Evolutionary conservation across 441 rosid species (phyloP), one percentile per base, ranked within the genome.

Genomic region (Corymbia calophylla): DNA sequence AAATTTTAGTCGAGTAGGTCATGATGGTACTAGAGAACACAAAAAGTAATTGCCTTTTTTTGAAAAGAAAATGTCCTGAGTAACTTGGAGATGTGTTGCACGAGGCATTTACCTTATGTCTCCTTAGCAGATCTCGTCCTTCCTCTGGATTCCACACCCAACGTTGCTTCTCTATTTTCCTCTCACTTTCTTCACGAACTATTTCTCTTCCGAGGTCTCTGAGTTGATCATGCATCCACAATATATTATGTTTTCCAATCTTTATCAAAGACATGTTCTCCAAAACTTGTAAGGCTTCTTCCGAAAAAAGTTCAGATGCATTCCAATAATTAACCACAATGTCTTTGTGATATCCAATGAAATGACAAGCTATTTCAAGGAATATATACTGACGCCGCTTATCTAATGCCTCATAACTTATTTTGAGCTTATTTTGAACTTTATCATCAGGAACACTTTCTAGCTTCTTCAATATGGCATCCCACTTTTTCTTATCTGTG

Each of bases 261-360:
- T 15, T 64, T 64, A 64, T n/a, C 0, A 64, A n/a, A 64, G 73
- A 64, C 73, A 15, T n/a, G 19, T n/a, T n/a, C 0, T 3, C 5
- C 73, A 64, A 7, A n/a, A 15, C 73, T n/a, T 64, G 39, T 21
- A n/a, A 0, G 1, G 6, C 1, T n/a, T 0, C 19, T 64, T n/a
- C 0, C 1, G 21, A 0, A 15, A 29, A 64, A n/a, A n/a, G 8
- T n/a, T n/a, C 0, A n/a, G 5, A n/a, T 64, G 8, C 9, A 7
- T 64, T 19, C 70, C 18, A 64, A 0, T 0, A 66, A 13, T 15
- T 0, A 8, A n/a, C 0, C 6, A 31, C 6, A 8, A 15, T 16
- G 6, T 64, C 35, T 15, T n/a, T n/a, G 35, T 0, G 0, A 15
- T 0, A 64, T n/a, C 73, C 73, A n/a, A 15, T 64, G 10, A 64